Base-by-base conservation (phyloP, 768 basidiomycete genomes). In the Phanerodontia chrysosporium region DNA sequence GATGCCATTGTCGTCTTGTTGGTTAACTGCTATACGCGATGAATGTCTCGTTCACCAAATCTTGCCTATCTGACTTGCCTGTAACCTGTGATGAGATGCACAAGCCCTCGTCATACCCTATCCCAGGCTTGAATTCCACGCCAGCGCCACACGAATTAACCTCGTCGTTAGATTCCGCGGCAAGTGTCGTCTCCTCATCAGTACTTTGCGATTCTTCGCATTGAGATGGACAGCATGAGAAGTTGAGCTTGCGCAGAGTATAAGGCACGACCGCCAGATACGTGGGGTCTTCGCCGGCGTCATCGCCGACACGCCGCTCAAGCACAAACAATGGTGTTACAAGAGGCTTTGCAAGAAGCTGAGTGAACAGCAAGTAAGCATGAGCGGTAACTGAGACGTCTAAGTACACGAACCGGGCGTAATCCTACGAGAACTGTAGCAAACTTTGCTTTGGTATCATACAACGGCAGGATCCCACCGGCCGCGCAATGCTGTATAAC, bases 311-410 rank as follows among this genome's bases (percentile, higher is more conserved):
- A 21, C 28, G 32, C 22, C 53, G 35, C 18, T 55, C 45, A 9
- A 60, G 45, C 2, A 39, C 21, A n/a, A 60, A 60, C 28, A 60
- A 53, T 13, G 58, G 58, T 30, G 58, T 60, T 27, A 42, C 18
- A 42, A 60, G 46, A 48, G 42, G 51, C 28, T 49, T 45, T 24
- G 32, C 25, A 10, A 60, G 24, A 13, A 60, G 46, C 58, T 60
- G 21, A 21, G n/a, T n/a, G n/a, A 14, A 29, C 24, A 35, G 13
- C 9, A 28, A 1, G 16, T 29, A 28, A 8, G 12, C n/a, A 10
- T 16, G 32, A 30, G 35, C 25, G 28, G 18, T 48, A 27, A 27
- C 6, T 42, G 12, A 8, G 2, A 42, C n/a, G 8, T 21, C 9
- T 14, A 46, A 21, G 42, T 22, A 39, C 24, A 32, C 45, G 22